Conservation (phyloP, 2,329 filamentous ascomycete species). For the Apiospora rasikravindrae region DNA sequence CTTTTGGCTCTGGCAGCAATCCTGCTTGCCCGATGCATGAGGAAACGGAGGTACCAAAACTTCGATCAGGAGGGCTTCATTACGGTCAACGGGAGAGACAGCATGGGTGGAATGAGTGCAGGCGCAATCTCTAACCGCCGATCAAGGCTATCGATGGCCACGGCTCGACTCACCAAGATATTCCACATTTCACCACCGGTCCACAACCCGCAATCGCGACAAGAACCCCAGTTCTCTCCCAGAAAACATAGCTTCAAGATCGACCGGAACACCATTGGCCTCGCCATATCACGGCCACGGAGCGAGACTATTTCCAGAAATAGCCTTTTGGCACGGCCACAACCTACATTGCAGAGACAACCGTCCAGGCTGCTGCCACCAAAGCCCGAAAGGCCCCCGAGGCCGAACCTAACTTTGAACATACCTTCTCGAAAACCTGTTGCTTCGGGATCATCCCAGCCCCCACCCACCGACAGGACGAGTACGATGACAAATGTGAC, state of each 20-base stretch:
- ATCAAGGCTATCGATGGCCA: slow-evolving; percentile 25
- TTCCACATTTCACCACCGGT: slow-evolving; percentile 51
- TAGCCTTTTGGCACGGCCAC: slow-evolving; percentile 26
- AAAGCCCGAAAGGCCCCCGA: slow-evolving; percentile 38
- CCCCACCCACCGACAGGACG: slow-evolving; percentile 58
- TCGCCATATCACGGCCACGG: slow-evolving; percentile 49
- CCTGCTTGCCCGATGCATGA: slow-evolving; percentile 48
- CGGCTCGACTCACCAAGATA: slow-evolving; percentile 30
- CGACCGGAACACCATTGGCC: slow-evolving; percentile 46
- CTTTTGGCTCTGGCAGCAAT: slow-evolving; percentile 55
- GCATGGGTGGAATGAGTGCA: slow-evolving; percentile 33
- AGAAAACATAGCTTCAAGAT: slow-evolving; percentile 20
- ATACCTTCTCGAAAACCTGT: slow-evolving; percentile 36
- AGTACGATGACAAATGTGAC: slow-evolving; percentile 42
- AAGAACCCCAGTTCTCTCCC: slow-evolving; percentile 31
- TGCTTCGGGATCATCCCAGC: slow-evolving; percentile 45
- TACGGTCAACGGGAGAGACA: slow-evolving; percentile 42
- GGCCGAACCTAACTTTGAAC: slow-evolving; percentile 49
- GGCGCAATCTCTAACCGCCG: neutral
- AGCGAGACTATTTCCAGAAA: slow-evolving; percentile 28
- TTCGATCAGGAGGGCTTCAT: slow-evolving; percentile 45
- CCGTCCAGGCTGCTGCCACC: slow-evolving; percentile 52
- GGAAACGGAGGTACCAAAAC: slow-evolving; percentile 46
- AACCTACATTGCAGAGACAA: slow-evolving; percentile 37
- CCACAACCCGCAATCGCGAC: slow-evolving; percentile 31